Evolutionary conservation across 1,139 yeast species (phyloP).

Genomic region (Geotrichum carabidarum): DNA sequence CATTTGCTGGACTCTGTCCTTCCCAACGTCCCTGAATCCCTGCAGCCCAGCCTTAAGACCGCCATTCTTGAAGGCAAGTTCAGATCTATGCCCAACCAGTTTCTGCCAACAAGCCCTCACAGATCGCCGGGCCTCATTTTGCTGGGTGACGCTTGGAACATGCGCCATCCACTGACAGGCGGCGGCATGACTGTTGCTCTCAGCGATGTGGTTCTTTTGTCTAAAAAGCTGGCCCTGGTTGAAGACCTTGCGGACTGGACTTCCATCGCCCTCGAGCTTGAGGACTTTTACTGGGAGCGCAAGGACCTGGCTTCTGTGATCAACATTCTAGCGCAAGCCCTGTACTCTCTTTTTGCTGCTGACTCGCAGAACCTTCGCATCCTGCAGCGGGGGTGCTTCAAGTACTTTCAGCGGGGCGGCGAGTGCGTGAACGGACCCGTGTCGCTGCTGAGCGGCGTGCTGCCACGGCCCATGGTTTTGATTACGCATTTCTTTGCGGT

Average conservation of each 20-base stretch:
- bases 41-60: constrained; percentile 59
- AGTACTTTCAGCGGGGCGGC: constrained; percentile 81
- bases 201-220: constrained; percentile 71
- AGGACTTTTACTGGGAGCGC: constrained; percentile 73
- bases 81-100: constrained; percentile 92
- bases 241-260: constrained; percentile 36
- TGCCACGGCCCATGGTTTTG: constrained; percentile 66
- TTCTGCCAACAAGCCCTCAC: constrained; percentile 63
- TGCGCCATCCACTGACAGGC: constrained; percentile 98
- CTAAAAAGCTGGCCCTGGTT: constrained; percentile 47
- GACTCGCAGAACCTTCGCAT: constrained; percentile 58
- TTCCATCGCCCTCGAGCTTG: constrained; percentile 54
- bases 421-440: constrained; percentile 73
- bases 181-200: constrained; percentile 99
- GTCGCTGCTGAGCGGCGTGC: constrained; percentile 74
- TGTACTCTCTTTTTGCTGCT: constrained; percentile 87
- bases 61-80: constrained; percentile 51
- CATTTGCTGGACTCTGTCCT: constrained; percentile 59
- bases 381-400: constrained; percentile 84
- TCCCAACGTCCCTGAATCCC: constrained; percentile 60
- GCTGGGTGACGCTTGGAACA: constrained; percentile 89
- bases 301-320: constrained; percentile 77
- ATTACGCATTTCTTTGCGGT: constrained; percentile 86
- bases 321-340: constrained; percentile 84
- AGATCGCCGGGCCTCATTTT: constrained; percentile 71